Conservation (phyloP, 1,284 basidiomycete species). For the Cryptococcus hybrid region DNA sequence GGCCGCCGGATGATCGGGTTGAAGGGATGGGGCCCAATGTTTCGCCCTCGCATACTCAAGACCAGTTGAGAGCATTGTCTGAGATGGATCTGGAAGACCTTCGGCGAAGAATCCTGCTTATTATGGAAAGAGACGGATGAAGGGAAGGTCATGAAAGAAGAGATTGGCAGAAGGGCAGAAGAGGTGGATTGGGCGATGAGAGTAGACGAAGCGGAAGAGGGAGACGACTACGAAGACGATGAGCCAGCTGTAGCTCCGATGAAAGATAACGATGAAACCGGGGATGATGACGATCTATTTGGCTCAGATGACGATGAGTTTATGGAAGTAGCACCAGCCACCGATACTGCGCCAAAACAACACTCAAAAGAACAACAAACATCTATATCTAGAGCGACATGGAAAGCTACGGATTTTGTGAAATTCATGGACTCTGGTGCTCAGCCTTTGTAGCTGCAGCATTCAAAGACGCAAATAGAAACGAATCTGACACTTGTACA, state of each 20-base stretch:
- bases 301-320: conserved; percentile 18
- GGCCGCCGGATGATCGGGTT: neutral
- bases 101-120: conserved; percentile 11
- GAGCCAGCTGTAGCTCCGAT: conserved; percentile 12
- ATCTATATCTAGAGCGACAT: conserved; percentile 23
- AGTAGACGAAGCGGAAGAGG: conserved; percentile 20
- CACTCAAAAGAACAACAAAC: conserved; percentile 6
- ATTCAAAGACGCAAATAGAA: too few relatives aligned
- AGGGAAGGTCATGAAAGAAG: conserved; percentile 20
- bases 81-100: conserved; percentile 17
- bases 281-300: conserved; percentile 24
- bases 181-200: conserved; percentile 35
- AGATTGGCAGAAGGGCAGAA: conserved; percentile 24
- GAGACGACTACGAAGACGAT: conserved; percentile 16
- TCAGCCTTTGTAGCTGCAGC: too few relatives aligned
- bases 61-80: conserved; percentile 19
- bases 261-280: conserved; percentile 12
- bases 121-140: conserved; percentile 19
- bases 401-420: conserved; percentile 35
- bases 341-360: neutral
- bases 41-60: conserved; percentile 1
- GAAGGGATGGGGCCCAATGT: too few relatives aligned
- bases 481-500: too few relatives aligned
- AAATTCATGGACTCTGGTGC: conserved; percentile 34
- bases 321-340: conserved; percentile 1